Percentiles rank a stretch among this genome's conserved stretches.
These are phyloP conservation scores for Phytophthora megakarya DNA, from an alignment of 352 stramenopile genomes.

Conservation along the genomic window DNA sequence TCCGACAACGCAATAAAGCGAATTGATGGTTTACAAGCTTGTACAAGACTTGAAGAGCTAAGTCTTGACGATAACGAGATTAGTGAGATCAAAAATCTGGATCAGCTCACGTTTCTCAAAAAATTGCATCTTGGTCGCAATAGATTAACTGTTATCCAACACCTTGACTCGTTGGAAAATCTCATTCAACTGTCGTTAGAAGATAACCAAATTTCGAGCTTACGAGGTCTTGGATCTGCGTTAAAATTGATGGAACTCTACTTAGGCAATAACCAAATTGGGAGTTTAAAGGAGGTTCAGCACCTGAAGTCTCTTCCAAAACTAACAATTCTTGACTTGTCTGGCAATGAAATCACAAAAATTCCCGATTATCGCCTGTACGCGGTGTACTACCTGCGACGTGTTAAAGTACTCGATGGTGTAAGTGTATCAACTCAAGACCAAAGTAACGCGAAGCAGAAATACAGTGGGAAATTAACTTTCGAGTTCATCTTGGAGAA, in stretches of 20 bases:
- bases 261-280: slow-evolving; percentile 84
- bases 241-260: slow-evolving; percentile 89
- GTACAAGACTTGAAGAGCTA: slow-evolving; percentile 74
- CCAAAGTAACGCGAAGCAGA: slow-evolving; percentile 83
- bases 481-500: slow-evolving; percentile 87
- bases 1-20: slow-evolving; percentile 70
- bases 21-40: slow-evolving; percentile 62
- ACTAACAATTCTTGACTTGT: slow-evolving; percentile 86
- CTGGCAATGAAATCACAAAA: slow-evolving; percentile 76
- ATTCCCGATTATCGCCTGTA: slow-evolving; percentile 79
- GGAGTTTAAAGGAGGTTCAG: slow-evolving; percentile 80
- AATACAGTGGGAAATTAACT: slow-evolving; percentile 88
- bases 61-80: slow-evolving; percentile 84
- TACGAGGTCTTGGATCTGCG: slow-evolving; percentile 61
- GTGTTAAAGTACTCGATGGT: slow-evolving; percentile 86
- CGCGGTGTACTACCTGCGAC: slow-evolving; percentile 75
- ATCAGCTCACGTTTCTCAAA: slow-evolving; percentile 59
- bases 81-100: slow-evolving; percentile 64
- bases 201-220: slow-evolving; percentile 82
- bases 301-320: slow-evolving; percentile 82
- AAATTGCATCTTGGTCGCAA: slow-evolving; percentile 84
- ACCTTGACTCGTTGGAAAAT: slow-evolving; percentile 64
- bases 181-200: slow-evolving; percentile 82
- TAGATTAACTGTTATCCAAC: slow-evolving; percentile 62
- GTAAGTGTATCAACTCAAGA: slow-evolving; percentile 75